These are phyloP conservation scores for Themeda triandra DNA, from an alignment of 176 grass and related monocot species.

Conservation along the genomic window DNA sequence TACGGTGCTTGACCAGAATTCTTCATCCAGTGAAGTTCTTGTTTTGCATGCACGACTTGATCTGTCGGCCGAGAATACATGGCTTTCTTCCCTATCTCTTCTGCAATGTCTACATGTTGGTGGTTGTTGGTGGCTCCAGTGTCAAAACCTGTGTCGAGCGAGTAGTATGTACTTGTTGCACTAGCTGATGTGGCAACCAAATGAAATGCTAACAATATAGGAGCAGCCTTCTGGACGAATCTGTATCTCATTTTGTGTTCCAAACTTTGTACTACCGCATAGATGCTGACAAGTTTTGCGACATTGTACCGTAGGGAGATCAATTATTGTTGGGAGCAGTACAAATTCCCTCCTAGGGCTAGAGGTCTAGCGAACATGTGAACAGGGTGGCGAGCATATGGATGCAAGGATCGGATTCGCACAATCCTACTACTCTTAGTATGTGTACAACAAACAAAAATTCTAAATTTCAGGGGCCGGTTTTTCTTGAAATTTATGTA, in stretches of 20 bases:
- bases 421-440: too few species aligned
- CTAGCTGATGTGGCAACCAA: background rate
- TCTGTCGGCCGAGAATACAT: background rate
- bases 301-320: background rate
- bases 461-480: background rate
- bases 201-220: background rate
- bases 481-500: background rate
- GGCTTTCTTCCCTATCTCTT: background rate
- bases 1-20: background rate
- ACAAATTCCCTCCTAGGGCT: background rate
- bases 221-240: background rate
- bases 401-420: background rate
- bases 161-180: background rate
- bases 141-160: background rate
- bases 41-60: background rate
- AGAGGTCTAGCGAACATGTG: background rate
- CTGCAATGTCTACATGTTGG: background rate
- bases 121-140: background rate
- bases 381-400: background rate
- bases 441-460: background rate
- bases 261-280: background rate
- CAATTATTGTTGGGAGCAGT: background rate
- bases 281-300: background rate
- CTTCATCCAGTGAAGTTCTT: background rate
- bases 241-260: background rate